These are phyloP conservation scores for Pythium vanterpoolii DNA, from an alignment of 352 stramenopile species.

Conservation along the genomic window DNA sequence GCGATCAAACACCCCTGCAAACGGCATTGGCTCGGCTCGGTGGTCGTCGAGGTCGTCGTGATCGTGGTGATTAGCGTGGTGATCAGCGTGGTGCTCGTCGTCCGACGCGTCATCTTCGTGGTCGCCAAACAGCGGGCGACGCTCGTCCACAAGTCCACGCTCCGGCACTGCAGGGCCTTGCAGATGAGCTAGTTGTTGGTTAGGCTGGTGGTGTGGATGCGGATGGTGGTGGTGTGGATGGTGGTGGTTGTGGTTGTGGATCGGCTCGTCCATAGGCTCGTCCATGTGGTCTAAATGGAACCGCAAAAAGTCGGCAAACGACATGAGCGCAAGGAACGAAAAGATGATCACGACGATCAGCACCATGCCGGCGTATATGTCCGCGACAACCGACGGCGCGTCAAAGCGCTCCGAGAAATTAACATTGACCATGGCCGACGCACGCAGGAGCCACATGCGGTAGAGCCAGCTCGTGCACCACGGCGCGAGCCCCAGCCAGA, in stretches of 20 bases:
- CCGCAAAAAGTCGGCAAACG: constrained; percentile 90
- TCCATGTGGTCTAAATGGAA: constrained; percentile 90
- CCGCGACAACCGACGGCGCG: constrained; percentile 56
- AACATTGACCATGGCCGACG: constrained; percentile 81
- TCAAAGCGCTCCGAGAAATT: constrained; percentile 82
- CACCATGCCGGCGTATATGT: constrained; percentile 89
- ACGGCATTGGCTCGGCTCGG: constrained; percentile 7
- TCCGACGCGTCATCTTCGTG: neutral
- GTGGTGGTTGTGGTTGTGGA: constrained; percentile 15
- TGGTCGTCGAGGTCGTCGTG: constrained; percentile 13
- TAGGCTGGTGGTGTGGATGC: neutral
- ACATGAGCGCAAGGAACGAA: constrained; percentile 95
- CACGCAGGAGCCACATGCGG: constrained; percentile 90
- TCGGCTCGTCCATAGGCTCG: constrained; percentile 40
- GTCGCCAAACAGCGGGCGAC: too few species aligned
- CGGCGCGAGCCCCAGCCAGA: constrained; percentile 89
- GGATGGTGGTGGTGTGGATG: constrained; percentile 5
- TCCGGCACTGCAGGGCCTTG: neutral
- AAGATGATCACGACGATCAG: constrained; percentile 92
- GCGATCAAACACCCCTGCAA: constrained; percentile 18
- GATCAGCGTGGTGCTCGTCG: too few species aligned
- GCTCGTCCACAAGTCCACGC: neutral
- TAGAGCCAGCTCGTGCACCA: constrained; percentile 93
- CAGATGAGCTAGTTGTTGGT: constrained; percentile 5
- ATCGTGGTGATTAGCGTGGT: too few species aligned